Conservation (phyloP, 2,329 filamentous ascomycete species). For the Alternaria sp. region DNA sequence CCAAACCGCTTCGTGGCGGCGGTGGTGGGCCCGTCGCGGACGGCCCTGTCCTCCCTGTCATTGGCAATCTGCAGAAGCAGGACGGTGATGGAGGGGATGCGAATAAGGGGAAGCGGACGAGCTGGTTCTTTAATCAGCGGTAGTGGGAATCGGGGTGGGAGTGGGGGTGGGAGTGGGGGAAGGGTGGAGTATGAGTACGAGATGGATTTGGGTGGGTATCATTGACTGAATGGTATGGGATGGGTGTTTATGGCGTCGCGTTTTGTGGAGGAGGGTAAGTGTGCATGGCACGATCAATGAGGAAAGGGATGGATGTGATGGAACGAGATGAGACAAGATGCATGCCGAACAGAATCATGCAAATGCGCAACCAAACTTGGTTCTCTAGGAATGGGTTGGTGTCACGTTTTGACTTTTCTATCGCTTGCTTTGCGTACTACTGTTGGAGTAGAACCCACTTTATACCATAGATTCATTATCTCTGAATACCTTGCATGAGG, state of each 20-base stretch:
- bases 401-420: not conserved
- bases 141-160: not conserved
- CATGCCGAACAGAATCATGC: not conserved
- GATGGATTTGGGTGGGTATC: not conserved
- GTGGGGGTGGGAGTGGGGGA: not conserved
- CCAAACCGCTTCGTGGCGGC: constrained; percentile 63
- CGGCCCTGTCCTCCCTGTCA: constrained; percentile 49
- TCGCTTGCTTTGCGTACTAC: not conserved
- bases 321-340: not conserved
- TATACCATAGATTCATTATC: constrained; percentile 12
- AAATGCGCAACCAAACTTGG: too few relatives aligned
- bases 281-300: too few relatives aligned
- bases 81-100: constrained; percentile 57
- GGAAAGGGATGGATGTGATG: not conserved
- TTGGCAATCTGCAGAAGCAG: constrained; percentile 58
- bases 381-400: not conserved
- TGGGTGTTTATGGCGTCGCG: not conserved
- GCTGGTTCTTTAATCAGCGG: constrained; percentile 71
- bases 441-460: not conserved
- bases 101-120: constrained; percentile 67
- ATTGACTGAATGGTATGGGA: not conserved
- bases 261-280: too few relatives aligned
- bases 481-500: not conserved
- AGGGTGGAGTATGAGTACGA: not conserved
- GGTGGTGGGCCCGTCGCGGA: constrained; percentile 54